Conservation (phyloP, 768 basidiomycete genomes). For the Xerocomus spinulosus region DNA sequence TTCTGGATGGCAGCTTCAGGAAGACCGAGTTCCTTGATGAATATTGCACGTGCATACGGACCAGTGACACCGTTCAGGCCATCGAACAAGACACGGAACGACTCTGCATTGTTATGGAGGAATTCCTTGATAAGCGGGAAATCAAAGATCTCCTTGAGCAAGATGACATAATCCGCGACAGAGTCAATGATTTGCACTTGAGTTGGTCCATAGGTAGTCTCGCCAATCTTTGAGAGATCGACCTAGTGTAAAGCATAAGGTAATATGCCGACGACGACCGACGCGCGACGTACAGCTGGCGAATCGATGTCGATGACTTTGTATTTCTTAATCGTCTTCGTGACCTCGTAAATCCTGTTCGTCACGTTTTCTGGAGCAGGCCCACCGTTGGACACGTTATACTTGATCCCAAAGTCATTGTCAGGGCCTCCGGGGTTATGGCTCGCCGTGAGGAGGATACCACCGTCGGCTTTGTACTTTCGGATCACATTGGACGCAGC, state of each 20-base stretch:
- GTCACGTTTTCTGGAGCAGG: slow-evolving; percentile 96
- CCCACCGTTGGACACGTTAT: slow-evolving; percentile 96
- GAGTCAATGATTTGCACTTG: slow-evolving; percentile 92
- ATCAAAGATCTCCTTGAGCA: slow-evolving; percentile 90
- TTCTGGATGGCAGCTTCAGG: slow-evolving; percentile 82
- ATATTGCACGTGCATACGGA: slow-evolving; percentile 87
- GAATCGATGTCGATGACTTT: slow-evolving; percentile 76
- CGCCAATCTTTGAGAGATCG: slow-evolving; percentile 79
- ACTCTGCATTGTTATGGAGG: slow-evolving; percentile 61
- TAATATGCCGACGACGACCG: background rate
- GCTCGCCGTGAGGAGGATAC: slow-evolving; percentile 93
- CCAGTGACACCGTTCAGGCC: slow-evolving; percentile 96
- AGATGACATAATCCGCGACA: slow-evolving; percentile 78
- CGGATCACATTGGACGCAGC: slow-evolving; percentile 95
- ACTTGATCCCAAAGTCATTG: slow-evolving; percentile 99
- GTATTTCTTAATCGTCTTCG: slow-evolving; percentile 82
- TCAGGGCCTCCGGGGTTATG: slow-evolving; percentile 99
- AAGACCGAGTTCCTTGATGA: slow-evolving; percentile 79
- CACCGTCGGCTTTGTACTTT: slow-evolving; percentile 93
- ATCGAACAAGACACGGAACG: slow-evolving; percentile 89
- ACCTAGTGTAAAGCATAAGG: slow-evolving; percentile 41
- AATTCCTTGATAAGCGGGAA: slow-evolving; percentile 89
- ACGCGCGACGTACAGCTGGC: slow-evolving; percentile 52
- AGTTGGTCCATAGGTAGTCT: slow-evolving; percentile 75
- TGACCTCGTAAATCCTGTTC: slow-evolving; percentile 90